These are phyloP conservation scores for Volvox reticuliferus DNA, from an alignment of 139 green algal genomes.

Conservation along the genomic window DNA sequence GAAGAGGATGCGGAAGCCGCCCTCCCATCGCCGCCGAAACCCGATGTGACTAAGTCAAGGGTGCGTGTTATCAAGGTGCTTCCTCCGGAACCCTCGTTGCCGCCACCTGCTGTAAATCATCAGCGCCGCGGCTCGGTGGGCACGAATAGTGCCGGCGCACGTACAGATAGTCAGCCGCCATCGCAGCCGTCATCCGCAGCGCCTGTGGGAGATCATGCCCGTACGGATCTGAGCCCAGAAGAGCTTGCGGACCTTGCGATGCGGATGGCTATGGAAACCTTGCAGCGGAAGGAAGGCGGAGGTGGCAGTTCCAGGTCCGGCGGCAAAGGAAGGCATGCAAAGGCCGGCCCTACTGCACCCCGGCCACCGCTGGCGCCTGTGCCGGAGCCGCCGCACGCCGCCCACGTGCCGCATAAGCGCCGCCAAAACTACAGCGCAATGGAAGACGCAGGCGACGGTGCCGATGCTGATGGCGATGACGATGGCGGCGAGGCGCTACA, in stretches of 20 bases:
- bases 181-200: background rate
- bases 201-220: background rate
- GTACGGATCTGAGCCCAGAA: slow-evolving; percentile 10
- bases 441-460: background rate
- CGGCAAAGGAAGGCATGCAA: background rate
- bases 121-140: background rate
- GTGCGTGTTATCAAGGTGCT: slow-evolving; percentile 16
- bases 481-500: background rate
- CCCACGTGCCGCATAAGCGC: no score
- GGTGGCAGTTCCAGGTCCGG: background rate
- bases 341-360: background rate
- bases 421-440: no score
- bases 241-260: slow-evolving; percentile 36
- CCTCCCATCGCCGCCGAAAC: background rate
- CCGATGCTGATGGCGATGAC: background rate
- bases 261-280: slow-evolving; percentile 4
- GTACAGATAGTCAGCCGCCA: background rate
- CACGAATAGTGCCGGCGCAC: background rate
- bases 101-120: background rate
- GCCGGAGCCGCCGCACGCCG: background rate
- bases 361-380: no score
- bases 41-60: background rate
- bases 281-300: slow-evolving; percentile 15
- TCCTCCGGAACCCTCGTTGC: background rate
- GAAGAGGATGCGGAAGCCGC: background rate